phyloP scores from a whole-genome alignment of 768 basidiomycete genomes.

The Xerocomellus chrysenteron region DNA sequence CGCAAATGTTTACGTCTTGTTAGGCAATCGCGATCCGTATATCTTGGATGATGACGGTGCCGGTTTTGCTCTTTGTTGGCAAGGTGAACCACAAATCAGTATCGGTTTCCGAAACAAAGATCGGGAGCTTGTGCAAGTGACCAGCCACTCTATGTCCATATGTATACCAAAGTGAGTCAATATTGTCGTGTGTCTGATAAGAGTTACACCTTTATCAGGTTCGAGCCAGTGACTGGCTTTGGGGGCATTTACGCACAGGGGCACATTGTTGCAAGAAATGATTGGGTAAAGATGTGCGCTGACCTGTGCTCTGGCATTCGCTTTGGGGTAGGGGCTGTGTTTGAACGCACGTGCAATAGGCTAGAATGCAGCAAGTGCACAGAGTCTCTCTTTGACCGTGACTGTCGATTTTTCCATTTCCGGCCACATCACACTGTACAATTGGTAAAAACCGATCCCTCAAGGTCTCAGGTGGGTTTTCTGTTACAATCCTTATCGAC shows the following conservation, averaged over 20 bases:
- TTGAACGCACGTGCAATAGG: constrained; percentile 77
- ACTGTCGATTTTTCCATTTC: constrained; percentile 80
- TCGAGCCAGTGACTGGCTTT: constrained; percentile 14
- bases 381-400: constrained; percentile 65
- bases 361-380: constrained; percentile 61
- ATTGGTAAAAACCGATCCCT: constrained; percentile 47
- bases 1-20: constrained; percentile 6
- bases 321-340: constrained; percentile 79
- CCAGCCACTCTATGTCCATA: constrained; percentile 76
- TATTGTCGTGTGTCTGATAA: not conserved
- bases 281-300: constrained; percentile 73
- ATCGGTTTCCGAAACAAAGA: constrained; percentile 72
- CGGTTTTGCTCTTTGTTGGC: constrained; percentile 86
- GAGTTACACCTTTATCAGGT: constrained; percentile 14
- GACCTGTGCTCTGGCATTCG: constrained; percentile 81
- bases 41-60: constrained; percentile 66
- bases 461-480: constrained; percentile 48
- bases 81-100: constrained; percentile 66
- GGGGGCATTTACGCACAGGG: constrained; percentile 21
- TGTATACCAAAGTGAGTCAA: constrained; percentile 80
- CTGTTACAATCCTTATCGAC: not conserved
- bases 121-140: constrained; percentile 78
- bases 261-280: constrained; percentile 21
- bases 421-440: constrained; percentile 75
- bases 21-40: constrained; percentile 85